A percentile compares a stretch with the other conserved stretches of the same genome.
Conservation (phyloP, 2,329 filamentous ascomycete genomes). For the Phoma sp. region DNA sequence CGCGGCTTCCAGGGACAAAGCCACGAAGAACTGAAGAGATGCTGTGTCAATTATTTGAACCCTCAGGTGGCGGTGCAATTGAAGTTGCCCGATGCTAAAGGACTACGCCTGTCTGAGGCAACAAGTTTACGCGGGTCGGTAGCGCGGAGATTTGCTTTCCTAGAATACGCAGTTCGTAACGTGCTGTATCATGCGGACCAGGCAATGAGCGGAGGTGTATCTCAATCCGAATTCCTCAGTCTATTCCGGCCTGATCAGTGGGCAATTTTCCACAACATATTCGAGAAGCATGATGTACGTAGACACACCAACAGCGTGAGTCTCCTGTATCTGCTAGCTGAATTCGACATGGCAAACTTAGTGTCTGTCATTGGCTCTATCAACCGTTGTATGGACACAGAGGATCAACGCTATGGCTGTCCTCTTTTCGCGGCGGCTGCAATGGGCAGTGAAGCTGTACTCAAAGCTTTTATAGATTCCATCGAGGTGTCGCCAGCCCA, state of each 20-base stretch:
- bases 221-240: constrained; percentile 23
- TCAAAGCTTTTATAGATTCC: background rate
- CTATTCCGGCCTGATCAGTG: constrained; percentile 41
- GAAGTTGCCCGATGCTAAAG: background rate
- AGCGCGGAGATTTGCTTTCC: constrained; percentile 49
- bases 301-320: constrained; percentile 21
- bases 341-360: constrained; percentile 30
- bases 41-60: constrained; percentile 52
- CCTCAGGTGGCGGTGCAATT: constrained; percentile 15
- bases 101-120: background rate
- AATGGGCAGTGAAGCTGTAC: background rate
- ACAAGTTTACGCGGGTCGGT: constrained; percentile 1
- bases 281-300: constrained; percentile 35
- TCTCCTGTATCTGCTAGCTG: constrained; percentile 29
- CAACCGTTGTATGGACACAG: constrained; percentile 23
- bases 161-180: constrained; percentile 53
- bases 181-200: constrained; percentile 52
- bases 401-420: constrained; percentile 39
- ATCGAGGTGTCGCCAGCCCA: background rate
- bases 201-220: constrained; percentile 36
- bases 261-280: constrained; percentile 41
- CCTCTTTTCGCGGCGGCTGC: constrained; percentile 4
- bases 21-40: constrained; percentile 51
- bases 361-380: constrained; percentile 35
- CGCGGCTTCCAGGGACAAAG: constrained; percentile 42